phyloP scores from a whole-genome alignment of 2,329 filamentous ascomycete species.

The Allantophomopsis cytisporea region DNA sequence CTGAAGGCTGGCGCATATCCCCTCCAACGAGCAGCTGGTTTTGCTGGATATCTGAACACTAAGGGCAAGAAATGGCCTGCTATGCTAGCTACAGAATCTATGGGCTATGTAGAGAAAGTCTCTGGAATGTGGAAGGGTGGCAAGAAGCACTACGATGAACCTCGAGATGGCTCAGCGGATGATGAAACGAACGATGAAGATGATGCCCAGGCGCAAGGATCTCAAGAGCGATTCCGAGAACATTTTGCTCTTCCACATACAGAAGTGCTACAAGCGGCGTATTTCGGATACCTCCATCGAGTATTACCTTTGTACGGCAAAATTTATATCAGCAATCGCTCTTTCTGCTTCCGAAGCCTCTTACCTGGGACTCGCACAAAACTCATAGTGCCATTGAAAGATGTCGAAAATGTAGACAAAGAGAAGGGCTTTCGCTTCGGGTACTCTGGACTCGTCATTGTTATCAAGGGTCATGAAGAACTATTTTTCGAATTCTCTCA shows the following conservation, averaged over 20 bases:
- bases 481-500: slow-evolving; percentile 88
- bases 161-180: slow-evolving; percentile 33
- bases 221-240: slow-evolving; percentile 71
- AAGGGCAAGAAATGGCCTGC: slow-evolving; percentile 72
- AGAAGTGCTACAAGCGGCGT: slow-evolving; percentile 77
- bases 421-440: slow-evolving; percentile 90
- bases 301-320: slow-evolving; percentile 91
- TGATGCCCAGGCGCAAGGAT: slow-evolving; percentile 50
- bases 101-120: slow-evolving; percentile 93
- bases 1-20: slow-evolving; percentile 58
- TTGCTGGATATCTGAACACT: slow-evolving; percentile 71
- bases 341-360: slow-evolving; percentile 87
- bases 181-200: slow-evolving; percentile 38
- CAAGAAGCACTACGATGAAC: slow-evolving; percentile 72
- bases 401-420: slow-evolving; percentile 87
- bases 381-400: slow-evolving; percentile 77
- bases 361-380: slow-evolving; percentile 85
- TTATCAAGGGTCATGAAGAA: slow-evolving; percentile 88
- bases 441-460: slow-evolving; percentile 81
- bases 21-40: slow-evolving; percentile 66
- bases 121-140: slow-evolving; percentile 95
- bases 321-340: slow-evolving; percentile 79
- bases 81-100: slow-evolving; percentile 76
- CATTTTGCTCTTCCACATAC: slow-evolving; percentile 81
- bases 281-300: slow-evolving; percentile 83